Conservation (phyloP, 2,329 filamentous ascomycete species). For the Pleochaeta shiraiana region DNA sequence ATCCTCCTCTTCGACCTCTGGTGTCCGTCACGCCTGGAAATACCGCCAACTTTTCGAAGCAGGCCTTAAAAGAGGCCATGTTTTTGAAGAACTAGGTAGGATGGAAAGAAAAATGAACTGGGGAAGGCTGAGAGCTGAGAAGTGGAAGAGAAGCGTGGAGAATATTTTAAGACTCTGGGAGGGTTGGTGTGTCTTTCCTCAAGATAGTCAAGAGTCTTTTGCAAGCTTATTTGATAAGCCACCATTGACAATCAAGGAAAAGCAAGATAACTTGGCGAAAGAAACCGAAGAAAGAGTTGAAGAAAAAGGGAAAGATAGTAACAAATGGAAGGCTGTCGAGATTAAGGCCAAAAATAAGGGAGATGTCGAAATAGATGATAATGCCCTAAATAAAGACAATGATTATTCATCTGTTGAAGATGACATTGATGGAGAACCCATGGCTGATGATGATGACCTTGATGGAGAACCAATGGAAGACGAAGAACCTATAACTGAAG, state of each 20-base stretch:
- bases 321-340: constrained; percentile 21
- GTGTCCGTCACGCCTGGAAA: constrained; percentile 45
- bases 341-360: constrained; percentile 21
- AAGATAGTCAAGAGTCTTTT: constrained; percentile 50
- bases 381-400: constrained; percentile 21
- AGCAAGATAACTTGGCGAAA: constrained; percentile 17
- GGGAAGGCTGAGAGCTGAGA: constrained; percentile 43
- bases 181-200: constrained; percentile 50
- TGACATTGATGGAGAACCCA: constrained; percentile 19
- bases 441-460: constrained; percentile 18
- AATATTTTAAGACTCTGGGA: constrained; percentile 38
- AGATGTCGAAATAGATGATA: constrained; percentile 24
- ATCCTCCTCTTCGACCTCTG: constrained; percentile 37
- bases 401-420: constrained; percentile 19
- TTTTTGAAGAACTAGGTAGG: constrained; percentile 40
- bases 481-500: constrained; percentile 34
- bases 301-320: constrained; percentile 14
- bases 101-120: constrained; percentile 40
- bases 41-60: constrained; percentile 44
- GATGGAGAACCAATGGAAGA: constrained; percentile 17
- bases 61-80: constrained; percentile 32
- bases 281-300: constrained; percentile 16
- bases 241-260: constrained; percentile 26
- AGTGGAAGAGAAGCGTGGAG: constrained; percentile 39
- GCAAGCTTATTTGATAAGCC: constrained; percentile 49